Percentiles rank a stretch among this genome's conserved stretches.
These are phyloP conservation scores for Heliocybe sulcata DNA, from an alignment of 1,284 basidiomycete species.

Conservation along the genomic window DNA sequence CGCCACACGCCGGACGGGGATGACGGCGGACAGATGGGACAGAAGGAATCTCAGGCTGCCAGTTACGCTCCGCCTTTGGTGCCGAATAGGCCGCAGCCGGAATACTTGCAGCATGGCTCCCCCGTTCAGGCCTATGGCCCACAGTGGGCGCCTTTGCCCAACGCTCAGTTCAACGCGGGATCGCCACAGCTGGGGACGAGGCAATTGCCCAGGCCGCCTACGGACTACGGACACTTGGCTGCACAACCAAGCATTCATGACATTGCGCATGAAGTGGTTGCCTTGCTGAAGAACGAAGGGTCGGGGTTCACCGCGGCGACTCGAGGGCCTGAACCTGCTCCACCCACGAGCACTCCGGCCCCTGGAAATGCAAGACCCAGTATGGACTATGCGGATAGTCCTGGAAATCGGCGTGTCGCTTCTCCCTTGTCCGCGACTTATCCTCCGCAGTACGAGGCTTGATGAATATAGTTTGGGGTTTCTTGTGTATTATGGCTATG, in stretches of 20 bases:
- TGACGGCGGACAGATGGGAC: background rate
- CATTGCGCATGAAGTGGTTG: background rate
- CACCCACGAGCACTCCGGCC: background rate
- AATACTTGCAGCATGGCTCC: background rate
- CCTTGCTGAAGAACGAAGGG: background rate
- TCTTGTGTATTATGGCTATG: too few species aligned
- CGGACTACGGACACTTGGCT: background rate
- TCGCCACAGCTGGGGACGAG: background rate
- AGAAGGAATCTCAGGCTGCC: background rate
- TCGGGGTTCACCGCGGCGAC: background rate
- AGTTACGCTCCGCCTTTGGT: background rate
- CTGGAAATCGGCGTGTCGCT: background rate
- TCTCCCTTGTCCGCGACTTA: background rate
- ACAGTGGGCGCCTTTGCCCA: background rate
- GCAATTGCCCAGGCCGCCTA: background rate
- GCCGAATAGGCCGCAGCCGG: background rate
- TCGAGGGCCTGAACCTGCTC: background rate
- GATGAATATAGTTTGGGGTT: background rate
- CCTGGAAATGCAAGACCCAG: background rate
- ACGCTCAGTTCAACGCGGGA: background rate
- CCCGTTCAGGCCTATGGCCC: background rate
- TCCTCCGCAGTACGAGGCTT: background rate
- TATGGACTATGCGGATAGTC: background rate
- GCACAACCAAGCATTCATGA: background rate
- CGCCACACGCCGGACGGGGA: background rate